A percentile compares a stretch with the other conserved stretches of the same genome.
These are phyloP conservation scores for Collybia mongolica DNA, from an alignment of 768 basidiomycete species.

Conservation along the genomic window DNA sequence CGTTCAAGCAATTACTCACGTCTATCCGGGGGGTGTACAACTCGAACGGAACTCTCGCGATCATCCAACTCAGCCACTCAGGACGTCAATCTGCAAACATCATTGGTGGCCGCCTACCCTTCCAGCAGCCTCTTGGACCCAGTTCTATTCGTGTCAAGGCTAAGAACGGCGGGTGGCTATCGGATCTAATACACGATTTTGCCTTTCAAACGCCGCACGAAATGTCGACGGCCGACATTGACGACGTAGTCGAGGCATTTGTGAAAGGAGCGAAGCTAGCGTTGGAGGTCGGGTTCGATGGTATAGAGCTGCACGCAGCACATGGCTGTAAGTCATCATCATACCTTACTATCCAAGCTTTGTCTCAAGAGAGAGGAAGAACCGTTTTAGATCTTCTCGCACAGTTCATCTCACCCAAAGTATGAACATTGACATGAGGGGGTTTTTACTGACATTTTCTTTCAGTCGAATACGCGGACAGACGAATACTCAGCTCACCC, in stretches of 20 bases:
- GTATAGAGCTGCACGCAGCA: constrained; percentile 80
- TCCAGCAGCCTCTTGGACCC: constrained; percentile 65
- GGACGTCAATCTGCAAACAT: constrained; percentile 83
- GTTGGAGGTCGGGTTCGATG: constrained; percentile 73
- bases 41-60: constrained; percentile 40
- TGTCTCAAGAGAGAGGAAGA: not conserved
- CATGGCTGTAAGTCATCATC: constrained; percentile 71
- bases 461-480: constrained; percentile 42
- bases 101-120: constrained; percentile 63
- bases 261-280: constrained; percentile 67
- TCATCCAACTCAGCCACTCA: constrained; percentile 83
- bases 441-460: not conserved
- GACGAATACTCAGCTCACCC: constrained; percentile 56
- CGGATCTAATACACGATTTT: constrained; percentile 38
- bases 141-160: constrained; percentile 56
- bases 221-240: constrained; percentile 62
- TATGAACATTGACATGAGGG: constrained; percentile 18
- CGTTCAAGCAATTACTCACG: constrained; percentile 50
- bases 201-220: constrained; percentile 63
- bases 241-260: constrained; percentile 59
- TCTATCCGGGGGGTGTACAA: constrained; percentile 42
- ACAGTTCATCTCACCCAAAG: constrained; percentile 77
- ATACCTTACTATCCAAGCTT: too few species aligned
- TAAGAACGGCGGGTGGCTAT: constrained; percentile 23
- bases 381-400: constrained; percentile 63